A percentile compares a stretch with the other conserved stretches of the same genome.
Evolutionary conservation across 805 yeast genomes (phyloP).

Genomic region (Komagataella mondaviorum): DNA sequence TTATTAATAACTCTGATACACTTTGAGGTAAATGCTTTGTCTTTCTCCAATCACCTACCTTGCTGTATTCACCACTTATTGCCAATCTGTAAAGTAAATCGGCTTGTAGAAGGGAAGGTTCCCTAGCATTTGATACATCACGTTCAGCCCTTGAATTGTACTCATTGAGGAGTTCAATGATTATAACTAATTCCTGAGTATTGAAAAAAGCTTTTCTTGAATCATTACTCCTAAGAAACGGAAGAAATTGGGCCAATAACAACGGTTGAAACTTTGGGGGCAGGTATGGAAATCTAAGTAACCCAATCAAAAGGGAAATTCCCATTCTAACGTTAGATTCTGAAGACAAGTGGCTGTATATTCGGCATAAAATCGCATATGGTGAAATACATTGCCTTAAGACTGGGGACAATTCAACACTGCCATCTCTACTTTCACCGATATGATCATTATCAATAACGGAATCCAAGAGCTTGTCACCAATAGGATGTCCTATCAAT

Average conservation of each 20-base stretch:
- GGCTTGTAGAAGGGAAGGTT: conserved; percentile 4
- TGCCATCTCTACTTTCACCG: conserved; percentile 6
- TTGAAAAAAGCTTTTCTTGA: conserved; percentile 3
- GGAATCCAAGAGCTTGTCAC: conserved; percentile 30
- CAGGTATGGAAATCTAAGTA: conserved; percentile 37
- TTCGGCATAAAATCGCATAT: conserved; percentile 47
- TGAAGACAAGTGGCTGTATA: conserved; percentile 20
- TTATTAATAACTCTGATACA: conserved; percentile 6
- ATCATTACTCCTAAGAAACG: conserved; percentile 18
- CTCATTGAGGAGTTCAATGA: conserved; percentile 13
- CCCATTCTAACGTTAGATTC: neutral
- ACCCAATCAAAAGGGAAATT: conserved; percentile 5
- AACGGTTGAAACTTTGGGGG: conserved; percentile 37
- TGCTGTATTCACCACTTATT: conserved; percentile 1
- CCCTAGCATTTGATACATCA: conserved; percentile 3
- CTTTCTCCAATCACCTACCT: conserved; percentile 9
- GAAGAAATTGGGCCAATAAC: conserved; percentile 32
- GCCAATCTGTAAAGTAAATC: conserved; percentile 10
- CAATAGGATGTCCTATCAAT: conserved; percentile 34
- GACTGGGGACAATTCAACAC: conserved; percentile 31
- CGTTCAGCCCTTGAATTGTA: conserved; percentile 7
- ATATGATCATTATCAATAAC: conserved; percentile 4
- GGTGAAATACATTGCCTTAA: conserved; percentile 62
- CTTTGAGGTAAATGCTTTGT: conserved; percentile 4
- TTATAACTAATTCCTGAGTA: conserved; percentile 10